Evolutionary conservation across 495 filamentous ascomycete species (phyloP).

Genomic region (Astrocystis sublimbata): DNA sequence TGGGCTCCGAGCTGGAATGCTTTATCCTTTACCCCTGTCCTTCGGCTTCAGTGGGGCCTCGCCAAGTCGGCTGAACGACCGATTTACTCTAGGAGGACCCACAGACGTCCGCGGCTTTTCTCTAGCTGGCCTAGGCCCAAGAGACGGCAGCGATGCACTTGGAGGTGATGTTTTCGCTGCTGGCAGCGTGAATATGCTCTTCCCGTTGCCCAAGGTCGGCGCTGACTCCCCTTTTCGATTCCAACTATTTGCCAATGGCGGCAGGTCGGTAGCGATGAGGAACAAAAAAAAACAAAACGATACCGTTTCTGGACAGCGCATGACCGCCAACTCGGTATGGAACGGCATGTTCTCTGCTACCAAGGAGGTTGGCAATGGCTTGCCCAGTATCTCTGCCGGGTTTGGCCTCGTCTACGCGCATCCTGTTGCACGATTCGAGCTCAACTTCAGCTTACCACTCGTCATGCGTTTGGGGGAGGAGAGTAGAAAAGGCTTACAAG

Average conservation of each 20-base stretch:
- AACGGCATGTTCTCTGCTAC: conserved; percentile 56
- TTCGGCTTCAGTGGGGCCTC: conserved; percentile 60
- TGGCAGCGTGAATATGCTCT: conserved; percentile 75
- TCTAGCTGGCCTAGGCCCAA: conserved; percentile 82
- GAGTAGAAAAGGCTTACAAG: conserved; percentile 83
- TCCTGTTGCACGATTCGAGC: conserved; percentile 85
- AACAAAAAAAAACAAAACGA: conserved; percentile 50
- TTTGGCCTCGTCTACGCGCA: conserved; percentile 92
- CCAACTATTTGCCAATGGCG: conserved; percentile 89
- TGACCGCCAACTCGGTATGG: conserved; percentile 47
- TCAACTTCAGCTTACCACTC: conserved; percentile 90
- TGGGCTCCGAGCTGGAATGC: conserved; percentile 55
- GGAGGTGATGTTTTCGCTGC: conserved; percentile 92
- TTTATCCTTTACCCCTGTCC: conserved; percentile 56
- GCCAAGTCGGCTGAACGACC: conserved; percentile 84
- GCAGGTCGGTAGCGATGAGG: conserved; percentile 75
- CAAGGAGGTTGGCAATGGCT: conserved; percentile 65
- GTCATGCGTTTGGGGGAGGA: conserved; percentile 80
- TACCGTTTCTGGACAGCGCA: conserved; percentile 25
- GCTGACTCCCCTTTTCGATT: conserved; percentile 80
- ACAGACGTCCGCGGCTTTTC: conserved; percentile 94
- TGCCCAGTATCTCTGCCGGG: conserved; percentile 85
- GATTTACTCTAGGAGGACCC: conserved; percentile 91
- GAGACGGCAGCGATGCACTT: conserved; percentile 78
- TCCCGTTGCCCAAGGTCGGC: conserved; percentile 79